Evolutionary conservation across 116 monocot species (phyloP), one percentile per base, ranked within the genome.

Genomic region (Dioscorea cayenensis): DNA sequence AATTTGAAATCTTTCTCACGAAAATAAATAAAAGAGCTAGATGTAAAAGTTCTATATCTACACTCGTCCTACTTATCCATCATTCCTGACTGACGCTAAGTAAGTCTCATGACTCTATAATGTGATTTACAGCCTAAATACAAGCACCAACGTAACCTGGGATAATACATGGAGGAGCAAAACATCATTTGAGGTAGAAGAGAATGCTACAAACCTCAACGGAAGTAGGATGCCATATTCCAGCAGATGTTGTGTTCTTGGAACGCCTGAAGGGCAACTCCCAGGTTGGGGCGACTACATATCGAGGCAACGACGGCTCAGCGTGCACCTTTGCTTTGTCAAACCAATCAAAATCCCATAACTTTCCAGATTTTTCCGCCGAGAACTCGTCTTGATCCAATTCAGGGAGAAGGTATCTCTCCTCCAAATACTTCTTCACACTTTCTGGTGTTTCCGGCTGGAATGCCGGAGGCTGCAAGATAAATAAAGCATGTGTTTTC

Each of bases 311-410:
- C 2, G 96, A 92, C 12, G 88, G 88, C 51, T 97, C 96, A 72
- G 88, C 59, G 2, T 77, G 87, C 65, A 90, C 69, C 55, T 86
- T 77, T 16, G 84, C 90, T 68, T 76, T 64, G 32, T 80, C 90
- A 43, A 97, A 92, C 96, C 96, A 97, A 69, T 97, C 93, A 37
- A 90, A 84, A 13, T 92, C 87, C 96, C 96, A 97, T 51, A 75
- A 68, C 75, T 81, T 79, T 23, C 88, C 93, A 14, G 74, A 73
- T n/a, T 83, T 85, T 64, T 81, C 91, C 49, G 74, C 91, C 3
- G 89, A 80, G 73, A 90, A 90, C 67, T 84, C 95, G 51, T 86
- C 81, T 9, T 67, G 66, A 58, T 97, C 87, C 65, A 97, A 77
- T 66, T 66, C 58, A 22, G 97, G 97, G 36, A 17, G 65, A 2